Base-by-base conservation (phyloP, 1,284 basidiomycete species). In the Austroboletus rostrupii region DNA sequence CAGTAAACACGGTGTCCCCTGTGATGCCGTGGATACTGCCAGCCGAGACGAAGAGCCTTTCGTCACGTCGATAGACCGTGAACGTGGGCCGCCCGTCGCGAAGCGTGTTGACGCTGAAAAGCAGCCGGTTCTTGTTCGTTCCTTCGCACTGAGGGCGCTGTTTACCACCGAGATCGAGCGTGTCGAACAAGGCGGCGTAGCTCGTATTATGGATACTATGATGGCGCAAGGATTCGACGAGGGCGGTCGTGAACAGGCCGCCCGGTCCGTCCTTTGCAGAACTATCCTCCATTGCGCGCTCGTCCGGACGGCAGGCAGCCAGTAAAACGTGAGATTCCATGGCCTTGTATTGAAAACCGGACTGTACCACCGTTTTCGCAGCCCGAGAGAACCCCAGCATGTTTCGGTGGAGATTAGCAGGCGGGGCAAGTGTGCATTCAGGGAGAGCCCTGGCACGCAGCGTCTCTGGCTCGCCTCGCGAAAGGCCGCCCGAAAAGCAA, bases 121-220 rank as follows among this genome's bases (percentile, higher is more conserved):
- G 50, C 1, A 60, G 45, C 1, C 59, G 43, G 19, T 59, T 38
- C 41, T 20, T 59, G 31, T 60, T 50, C 37, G n/a, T 26, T 1
- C 59, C 59, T 29, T 61, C 53, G 17, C 59, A 61, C 11, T 61
- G 61, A 17, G 59, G 61, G 39, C 59, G 53, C 29, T 63, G 59
- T 0, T 11, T 5, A 0, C 45, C 8, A 11, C 43, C 55, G 7
- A 63, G 28, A 31, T 57, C 45, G 47, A 60, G 6, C 19, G 8
- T 48, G 40, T 57, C 59, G 38, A 50, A 52, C 19, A 60, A 26
- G 8, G 9, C 44, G 31, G n/a, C 29, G 9, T 60, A 61, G 36
- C 23, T 60, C 3, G 61, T 61, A 10, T 61, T 43, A 12, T 61
- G 48, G 10, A 50, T 23, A 31, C 48, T 50, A 28, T 28, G 43